These are phyloP conservation scores for Olyra latifolia DNA, from an alignment of 176 grass and related monocot genomes.

Conservation along the genomic window DNA sequence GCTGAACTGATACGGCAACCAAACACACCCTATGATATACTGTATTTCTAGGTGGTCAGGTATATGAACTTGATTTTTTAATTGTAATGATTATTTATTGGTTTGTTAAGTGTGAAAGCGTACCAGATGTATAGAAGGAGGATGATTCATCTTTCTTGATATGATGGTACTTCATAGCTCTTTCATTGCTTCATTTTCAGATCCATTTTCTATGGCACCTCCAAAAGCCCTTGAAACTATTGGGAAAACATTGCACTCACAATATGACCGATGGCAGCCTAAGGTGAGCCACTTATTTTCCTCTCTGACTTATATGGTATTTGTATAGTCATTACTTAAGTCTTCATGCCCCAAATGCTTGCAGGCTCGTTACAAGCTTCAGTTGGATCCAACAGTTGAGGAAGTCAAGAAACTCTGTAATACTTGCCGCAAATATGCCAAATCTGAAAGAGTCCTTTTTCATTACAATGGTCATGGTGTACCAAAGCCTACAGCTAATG, in stretches of 20 bases:
- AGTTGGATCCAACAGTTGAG: slow-evolving; percentile 91
- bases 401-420: slow-evolving; percentile 97
- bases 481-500: slow-evolving; percentile 90
- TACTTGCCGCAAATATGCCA: slow-evolving; percentile 96
- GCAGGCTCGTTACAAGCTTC: slow-evolving; percentile 89
- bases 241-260: slow-evolving; percentile 90
- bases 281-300: slow-evolving; percentile 44
- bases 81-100: slow-evolving; percentile 25
- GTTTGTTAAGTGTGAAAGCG: slow-evolving; percentile 2
- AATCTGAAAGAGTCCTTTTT: slow-evolving; percentile 95
- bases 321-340: slow-evolving; percentile 18
- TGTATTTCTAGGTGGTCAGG: neutral
- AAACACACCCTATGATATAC: neutral
- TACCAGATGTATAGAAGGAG: neutral
- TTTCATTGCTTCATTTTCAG: slow-evolving; percentile 48
- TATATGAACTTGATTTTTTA: slow-evolving; percentile 27
- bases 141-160: slow-evolving; percentile 3
- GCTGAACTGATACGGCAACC: too few species aligned
- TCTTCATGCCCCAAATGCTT: slow-evolving; percentile 14
- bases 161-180: slow-evolving; percentile 9
- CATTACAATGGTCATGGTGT: slow-evolving; percentile 99
- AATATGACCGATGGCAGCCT: slow-evolving; percentile 98
- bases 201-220: slow-evolving; percentile 94
- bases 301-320: neutral
- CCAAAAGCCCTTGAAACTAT: slow-evolving; percentile 92